Evolutionary conservation across 2,329 filamentous ascomycete species (phyloP).

Genomic region (Diaporthe helianthi): DNA sequence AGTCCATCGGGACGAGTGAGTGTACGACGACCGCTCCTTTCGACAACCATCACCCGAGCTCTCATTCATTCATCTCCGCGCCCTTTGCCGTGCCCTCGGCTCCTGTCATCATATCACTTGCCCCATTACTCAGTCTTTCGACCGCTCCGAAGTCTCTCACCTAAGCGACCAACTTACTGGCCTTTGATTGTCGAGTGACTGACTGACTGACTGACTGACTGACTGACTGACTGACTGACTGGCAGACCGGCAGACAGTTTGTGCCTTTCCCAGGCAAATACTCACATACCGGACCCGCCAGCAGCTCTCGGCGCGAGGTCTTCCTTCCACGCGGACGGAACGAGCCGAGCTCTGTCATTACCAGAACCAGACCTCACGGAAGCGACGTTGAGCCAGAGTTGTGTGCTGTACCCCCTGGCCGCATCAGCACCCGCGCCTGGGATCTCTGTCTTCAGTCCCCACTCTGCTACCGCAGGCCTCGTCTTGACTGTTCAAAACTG

Average conservation of each 20-base stretch:
- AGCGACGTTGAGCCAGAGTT: conserved; percentile 1
- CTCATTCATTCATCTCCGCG: conserved; percentile 19
- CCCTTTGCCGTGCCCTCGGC: conserved; percentile 13
- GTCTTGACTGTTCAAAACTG: conserved; percentile 25
- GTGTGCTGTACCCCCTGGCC: conserved; percentile 10
- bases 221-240: conserved; percentile 1
- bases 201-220: background rate
- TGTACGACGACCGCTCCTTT: conserved; percentile 25
- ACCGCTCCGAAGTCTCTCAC: background rate
- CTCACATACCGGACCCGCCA: conserved; percentile 1
- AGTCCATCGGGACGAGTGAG: conserved; percentile 8
- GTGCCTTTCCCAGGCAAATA: background rate
- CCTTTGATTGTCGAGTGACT: conserved; percentile 8
- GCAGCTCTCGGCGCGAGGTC: background rate
- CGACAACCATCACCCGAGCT: conserved; percentile 6
- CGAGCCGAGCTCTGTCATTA: conserved; percentile 9
- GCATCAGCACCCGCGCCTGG: conserved; percentile 18
- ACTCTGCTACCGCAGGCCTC: conserved; percentile 23
- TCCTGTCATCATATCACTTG: conserved; percentile 25
- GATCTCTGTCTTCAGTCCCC: conserved; percentile 26
- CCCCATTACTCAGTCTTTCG: background rate
- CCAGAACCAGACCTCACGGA: conserved; percentile 15
- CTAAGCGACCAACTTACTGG: background rate
- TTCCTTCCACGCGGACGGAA: conserved; percentile 1
- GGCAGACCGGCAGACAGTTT: background rate